Base-by-base conservation (phyloP, 148 eudicot species). In the Chenopodium formosanum region DNA sequence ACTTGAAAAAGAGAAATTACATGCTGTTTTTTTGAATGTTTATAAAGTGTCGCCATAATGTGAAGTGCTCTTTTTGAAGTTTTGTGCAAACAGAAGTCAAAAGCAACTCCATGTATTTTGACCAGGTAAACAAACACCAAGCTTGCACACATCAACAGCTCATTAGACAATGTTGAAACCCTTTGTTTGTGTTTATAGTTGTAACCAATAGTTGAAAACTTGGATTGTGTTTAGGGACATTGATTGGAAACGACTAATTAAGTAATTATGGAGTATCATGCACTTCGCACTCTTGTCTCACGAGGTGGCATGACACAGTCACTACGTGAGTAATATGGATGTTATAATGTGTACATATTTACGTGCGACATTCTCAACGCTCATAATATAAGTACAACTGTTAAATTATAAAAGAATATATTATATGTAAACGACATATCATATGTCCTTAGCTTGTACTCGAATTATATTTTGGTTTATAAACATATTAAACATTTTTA, bases 61-160 rank as follows among this genome's bases (percentile, higher is more conserved):
- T n/a, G 12, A 4, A 34, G 16, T 32, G 34, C 52, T 53, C 75
- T 66, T 79, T 79, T 22, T 53, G 52, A 79, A 70, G 66, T 31
- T 34, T 53, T 79, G 37, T 70, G 5, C 50, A 22, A 29, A 79
- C 19, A 69, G 50, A 63, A 17, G 73, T 78, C 73, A 50, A 71
- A 29, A 70, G 81, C 17, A 70, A 70, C 14, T 16, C 8, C 44
- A 40, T 40, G 6, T 0, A 44, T 27, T 27, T 8, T 50, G 27
- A 46, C 9, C 9, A 20, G 19, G n/a, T n/a, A n/a, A n/a, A n/a
- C n/a, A n/a, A n/a, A 23, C 46, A 20, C 44, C 47, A 68, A 31
- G 29, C 31, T 56, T 72, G 60, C 82, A 80, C 82, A 40, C 9
- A 19, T 34, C 66, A 19, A 71, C 70, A 79, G 56, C 40, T 79